phyloP scores from a whole-genome alignment of 2,329 filamentous ascomycete genomes.

The Fusarium nisikadoi region DNA sequence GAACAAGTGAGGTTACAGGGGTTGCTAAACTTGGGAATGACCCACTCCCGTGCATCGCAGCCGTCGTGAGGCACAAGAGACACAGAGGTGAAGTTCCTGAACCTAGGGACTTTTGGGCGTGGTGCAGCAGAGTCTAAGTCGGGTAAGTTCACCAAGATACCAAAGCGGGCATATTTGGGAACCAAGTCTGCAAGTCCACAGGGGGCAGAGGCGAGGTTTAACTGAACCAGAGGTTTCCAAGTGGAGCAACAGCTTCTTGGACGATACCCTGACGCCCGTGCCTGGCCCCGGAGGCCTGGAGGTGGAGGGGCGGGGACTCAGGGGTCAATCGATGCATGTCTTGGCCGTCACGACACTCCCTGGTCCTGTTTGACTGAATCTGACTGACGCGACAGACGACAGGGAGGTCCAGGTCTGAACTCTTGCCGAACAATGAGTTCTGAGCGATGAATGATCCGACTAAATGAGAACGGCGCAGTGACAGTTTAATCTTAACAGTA shows the following conservation, averaged over 20 bases:
- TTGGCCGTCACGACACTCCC: constrained; percentile 34
- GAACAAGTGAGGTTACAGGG: constrained; percentile 30
- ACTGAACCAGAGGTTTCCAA: constrained; percentile 34
- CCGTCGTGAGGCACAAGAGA: constrained; percentile 24
- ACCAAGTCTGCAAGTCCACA: constrained; percentile 30
- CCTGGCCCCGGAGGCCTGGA: constrained; percentile 1
- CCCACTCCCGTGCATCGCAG: constrained; percentile 32
- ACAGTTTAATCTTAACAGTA: constrained; percentile 15
- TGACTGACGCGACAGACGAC: constrained; percentile 8
- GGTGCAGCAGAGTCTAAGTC: constrained; percentile 12
- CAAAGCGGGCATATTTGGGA: constrained; percentile 30
- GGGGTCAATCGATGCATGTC: constrained; percentile 37
- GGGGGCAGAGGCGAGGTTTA: constrained; percentile 40
- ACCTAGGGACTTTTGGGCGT: constrained; percentile 23
- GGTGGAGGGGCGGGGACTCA: constrained; percentile 25
- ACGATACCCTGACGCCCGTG: constrained; percentile 1
- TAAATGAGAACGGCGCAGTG: constrained; percentile 2
- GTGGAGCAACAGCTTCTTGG: constrained; percentile 32
- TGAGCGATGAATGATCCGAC: constrained; percentile 18
- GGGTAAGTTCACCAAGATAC: constrained; percentile 19
- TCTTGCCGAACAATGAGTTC: constrained; percentile 27
- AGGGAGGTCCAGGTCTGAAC: constrained; percentile 16
- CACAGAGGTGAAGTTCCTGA: not conserved
- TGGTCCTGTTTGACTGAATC: constrained; percentile 1
- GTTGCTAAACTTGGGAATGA: constrained; percentile 23